A percentile compares a stretch with the other conserved stretches of the same genome.
These are phyloP conservation scores for Blastocladiella britannica DNA, from an alignment of 192 early-diverging fungal species.

Conservation along the genomic window DNA sequence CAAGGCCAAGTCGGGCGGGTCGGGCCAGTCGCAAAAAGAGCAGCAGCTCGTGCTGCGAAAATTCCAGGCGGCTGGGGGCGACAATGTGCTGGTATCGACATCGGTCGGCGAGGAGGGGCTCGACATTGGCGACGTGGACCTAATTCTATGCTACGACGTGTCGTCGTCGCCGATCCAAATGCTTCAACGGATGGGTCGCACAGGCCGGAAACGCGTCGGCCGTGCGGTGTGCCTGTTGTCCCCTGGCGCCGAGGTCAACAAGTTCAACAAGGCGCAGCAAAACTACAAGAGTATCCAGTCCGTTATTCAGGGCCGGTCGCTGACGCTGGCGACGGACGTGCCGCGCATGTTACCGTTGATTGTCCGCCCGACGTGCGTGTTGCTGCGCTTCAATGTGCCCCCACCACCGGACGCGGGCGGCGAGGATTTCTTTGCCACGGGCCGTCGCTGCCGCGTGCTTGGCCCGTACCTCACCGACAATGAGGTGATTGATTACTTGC, in stretches of 20 bases:
- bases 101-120: constrained; percentile 89
- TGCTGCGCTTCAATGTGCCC: not conserved
- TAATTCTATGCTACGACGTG: constrained; percentile 76
- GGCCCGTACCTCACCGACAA: not conserved
- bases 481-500: not conserved
- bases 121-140: constrained; percentile 87
- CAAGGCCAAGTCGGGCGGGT: constrained; percentile 20
- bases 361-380: not conserved
- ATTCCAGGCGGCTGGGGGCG: constrained; percentile 52
- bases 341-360: not conserved
- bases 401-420: not conserved
- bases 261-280: constrained; percentile 24
- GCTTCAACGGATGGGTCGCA: constrained; percentile 56
- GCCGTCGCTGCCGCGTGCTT: not conserved
- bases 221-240: constrained; percentile 39
- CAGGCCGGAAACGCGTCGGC: constrained; percentile 55
- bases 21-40: constrained; percentile 66
- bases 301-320: constrained; percentile 14
- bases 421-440: not conserved
- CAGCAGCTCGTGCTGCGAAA: constrained; percentile 58
- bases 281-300: constrained; percentile 45
- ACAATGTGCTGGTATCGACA: constrained; percentile 75
- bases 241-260: constrained; percentile 41
- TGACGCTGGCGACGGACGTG: not conserved
- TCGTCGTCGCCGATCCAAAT: constrained; percentile 55